phyloP scores from a whole-genome alignment of 139 green algal species.

The Chlorella sorokiniana region DNA sequence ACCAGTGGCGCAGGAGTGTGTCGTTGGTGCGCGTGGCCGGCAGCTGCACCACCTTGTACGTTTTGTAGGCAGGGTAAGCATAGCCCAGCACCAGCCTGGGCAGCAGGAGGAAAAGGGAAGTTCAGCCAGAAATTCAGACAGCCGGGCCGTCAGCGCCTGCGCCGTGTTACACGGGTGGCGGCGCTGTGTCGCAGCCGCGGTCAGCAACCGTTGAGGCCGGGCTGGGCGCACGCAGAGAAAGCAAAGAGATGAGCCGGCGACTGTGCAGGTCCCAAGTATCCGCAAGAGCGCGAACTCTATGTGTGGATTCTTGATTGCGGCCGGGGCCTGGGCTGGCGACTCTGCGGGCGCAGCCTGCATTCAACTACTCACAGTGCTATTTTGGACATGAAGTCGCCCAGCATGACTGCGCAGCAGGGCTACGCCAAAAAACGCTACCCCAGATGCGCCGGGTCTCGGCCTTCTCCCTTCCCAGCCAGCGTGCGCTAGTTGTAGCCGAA shows the following conservation, averaged over 20 bases:
- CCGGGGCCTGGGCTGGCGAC: not conserved
- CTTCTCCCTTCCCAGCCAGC: no score
- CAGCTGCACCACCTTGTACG: constrained; percentile 56
- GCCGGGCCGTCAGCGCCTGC: not conserved
- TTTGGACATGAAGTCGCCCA: not conserved
- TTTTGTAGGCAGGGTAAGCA: constrained; percentile 56
- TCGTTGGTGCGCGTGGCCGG: constrained; percentile 31
- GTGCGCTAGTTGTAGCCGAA: no score
- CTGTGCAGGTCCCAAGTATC: no score
- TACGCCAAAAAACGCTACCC: no score
- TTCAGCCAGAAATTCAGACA: not conserved
- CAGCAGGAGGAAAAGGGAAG: not conserved
- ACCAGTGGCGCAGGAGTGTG: constrained; percentile 49
- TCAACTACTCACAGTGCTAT: not conserved
- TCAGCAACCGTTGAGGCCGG: no score
- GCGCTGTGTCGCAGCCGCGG: no score
- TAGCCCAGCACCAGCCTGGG: constrained; percentile 50
- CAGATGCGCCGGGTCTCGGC: no score
- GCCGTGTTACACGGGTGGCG: not conserved
- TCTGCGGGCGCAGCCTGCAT: not conserved
- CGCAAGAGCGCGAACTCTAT: no score
- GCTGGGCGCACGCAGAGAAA: no score
- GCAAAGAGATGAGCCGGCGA: no score
- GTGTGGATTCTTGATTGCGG: not conserved
- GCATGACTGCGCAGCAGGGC: not conserved